phyloP scores from a whole-genome alignment of 495 filamentous ascomycete species.

The Staphylotrichum tortipilum region DNA sequence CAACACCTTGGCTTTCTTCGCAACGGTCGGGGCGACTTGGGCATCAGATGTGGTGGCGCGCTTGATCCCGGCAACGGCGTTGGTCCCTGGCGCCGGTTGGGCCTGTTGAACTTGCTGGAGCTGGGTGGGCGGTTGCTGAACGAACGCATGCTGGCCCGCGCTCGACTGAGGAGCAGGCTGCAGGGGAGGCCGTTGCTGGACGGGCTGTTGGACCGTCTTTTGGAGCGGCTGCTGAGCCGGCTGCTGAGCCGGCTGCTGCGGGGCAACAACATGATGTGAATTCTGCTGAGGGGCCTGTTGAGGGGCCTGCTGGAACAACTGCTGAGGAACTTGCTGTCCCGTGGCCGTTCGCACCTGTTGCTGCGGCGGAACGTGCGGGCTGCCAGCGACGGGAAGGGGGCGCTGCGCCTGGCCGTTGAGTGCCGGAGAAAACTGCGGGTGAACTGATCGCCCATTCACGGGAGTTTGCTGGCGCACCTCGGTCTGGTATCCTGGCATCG shows the following conservation, averaged over 20 bases:
- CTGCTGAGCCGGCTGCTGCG: neutral
- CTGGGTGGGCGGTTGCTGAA: neutral
- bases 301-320: neutral
- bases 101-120: constrained; percentile 7
- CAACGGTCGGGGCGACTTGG: constrained; percentile 3
- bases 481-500: constrained; percentile 9
- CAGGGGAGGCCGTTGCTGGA: neutral
- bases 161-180: neutral
- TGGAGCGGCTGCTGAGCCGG: neutral
- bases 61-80: constrained; percentile 10
- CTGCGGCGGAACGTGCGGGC: constrained; percentile 1
- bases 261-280: too few species aligned
- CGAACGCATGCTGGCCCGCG: neutral
- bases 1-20: constrained; percentile 19
- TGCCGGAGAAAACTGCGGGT: constrained; percentile 10
- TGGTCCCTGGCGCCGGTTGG: neutral
- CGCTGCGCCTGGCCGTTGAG: constrained; percentile 16
- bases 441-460: constrained; percentile 3
- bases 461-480: constrained; percentile 8
- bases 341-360: neutral
- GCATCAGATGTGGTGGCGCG: constrained; percentile 9
- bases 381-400: constrained; percentile 6
- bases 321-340: constrained; percentile 27
- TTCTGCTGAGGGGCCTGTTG: neutral
- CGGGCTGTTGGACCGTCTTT: neutral